Percentiles rank a stretch among this genome's conserved stretches.
phyloP scores from a whole-genome alignment of 306 rosid genomes.

The Ammopiptanthus mongolicus region DNA sequence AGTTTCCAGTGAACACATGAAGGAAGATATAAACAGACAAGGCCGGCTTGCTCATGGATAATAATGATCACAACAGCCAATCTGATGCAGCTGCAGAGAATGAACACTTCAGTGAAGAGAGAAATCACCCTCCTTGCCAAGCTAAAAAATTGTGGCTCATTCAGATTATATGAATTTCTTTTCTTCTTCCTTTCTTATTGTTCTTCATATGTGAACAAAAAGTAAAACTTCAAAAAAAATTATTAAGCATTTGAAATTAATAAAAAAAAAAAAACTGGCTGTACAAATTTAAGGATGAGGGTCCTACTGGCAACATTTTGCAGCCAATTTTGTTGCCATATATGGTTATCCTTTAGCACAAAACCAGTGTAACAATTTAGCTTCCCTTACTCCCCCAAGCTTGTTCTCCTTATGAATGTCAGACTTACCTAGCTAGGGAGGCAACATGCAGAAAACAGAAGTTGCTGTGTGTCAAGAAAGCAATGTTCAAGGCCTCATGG shows the following conservation, averaged over 20 bases:
- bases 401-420: neutral
- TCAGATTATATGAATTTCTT: neutral
- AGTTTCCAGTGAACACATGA: constrained; percentile 1
- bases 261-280: neutral
- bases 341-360: neutral
- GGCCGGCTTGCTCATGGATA: neutral
- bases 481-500: neutral
- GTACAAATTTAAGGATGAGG: neutral
- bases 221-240: neutral
- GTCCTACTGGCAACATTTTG: neutral
- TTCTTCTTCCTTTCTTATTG: neutral
- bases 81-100: constrained; percentile 13
- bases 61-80: neutral
- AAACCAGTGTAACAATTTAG: neutral
- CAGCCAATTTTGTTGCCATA: neutral
- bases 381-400: neutral
- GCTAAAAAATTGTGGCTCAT: constrained; percentile 7
- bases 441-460: neutral
- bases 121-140: constrained; percentile 11
- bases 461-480: neutral
- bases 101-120: constrained; percentile 22
- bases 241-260: neutral
- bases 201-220: neutral
- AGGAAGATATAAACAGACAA: constrained; percentile 5
- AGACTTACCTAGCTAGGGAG: neutral